Evolutionary conservation across 331 rosid genomes (phyloP).

Genomic region (Quercus phellos): DNA sequence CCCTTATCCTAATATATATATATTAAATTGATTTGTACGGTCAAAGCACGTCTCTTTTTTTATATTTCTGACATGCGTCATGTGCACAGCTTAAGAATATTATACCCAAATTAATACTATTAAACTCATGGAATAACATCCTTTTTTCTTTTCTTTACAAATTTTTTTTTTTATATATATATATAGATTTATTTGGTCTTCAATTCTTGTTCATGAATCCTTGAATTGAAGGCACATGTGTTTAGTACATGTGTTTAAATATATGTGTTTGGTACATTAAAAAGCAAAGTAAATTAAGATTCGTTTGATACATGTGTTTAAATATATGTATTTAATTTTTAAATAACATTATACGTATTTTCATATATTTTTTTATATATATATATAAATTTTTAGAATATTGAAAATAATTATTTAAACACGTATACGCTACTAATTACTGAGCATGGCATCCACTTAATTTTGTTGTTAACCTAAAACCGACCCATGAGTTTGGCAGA

Average conservation of each 20-base stretch:
- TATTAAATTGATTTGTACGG: background rate
- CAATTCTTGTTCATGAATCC: background rate
- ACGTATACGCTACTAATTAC: too few species aligned
- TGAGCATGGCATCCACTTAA: background rate
- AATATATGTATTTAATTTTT: too few species aligned
- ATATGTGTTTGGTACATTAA: too few species aligned
- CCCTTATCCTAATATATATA: background rate
- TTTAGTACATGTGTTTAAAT: too few species aligned
- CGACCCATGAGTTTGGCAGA: background rate
- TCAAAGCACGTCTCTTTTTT: slow-evolving; percentile 33
- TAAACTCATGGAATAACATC: background rate
- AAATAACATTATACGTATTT: too few species aligned
- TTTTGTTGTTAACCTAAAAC: background rate
- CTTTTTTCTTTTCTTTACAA: background rate
- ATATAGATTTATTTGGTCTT: background rate
- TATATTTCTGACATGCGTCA: background rate
- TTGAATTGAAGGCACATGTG: background rate
- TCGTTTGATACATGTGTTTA: too few species aligned
- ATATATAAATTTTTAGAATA: too few species aligned
- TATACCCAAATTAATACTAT: background rate
- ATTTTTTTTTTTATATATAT: too few species aligned
- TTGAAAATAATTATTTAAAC: too few species aligned
- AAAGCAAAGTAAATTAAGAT: too few species aligned
- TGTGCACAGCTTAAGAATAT: background rate
- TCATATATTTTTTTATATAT: too few species aligned